A percentile compares a stretch with the other conserved stretches of the same genome.
phyloP scores from a whole-genome alignment of 805 yeast species.

The Torulaspora microellipsoides region DNA sequence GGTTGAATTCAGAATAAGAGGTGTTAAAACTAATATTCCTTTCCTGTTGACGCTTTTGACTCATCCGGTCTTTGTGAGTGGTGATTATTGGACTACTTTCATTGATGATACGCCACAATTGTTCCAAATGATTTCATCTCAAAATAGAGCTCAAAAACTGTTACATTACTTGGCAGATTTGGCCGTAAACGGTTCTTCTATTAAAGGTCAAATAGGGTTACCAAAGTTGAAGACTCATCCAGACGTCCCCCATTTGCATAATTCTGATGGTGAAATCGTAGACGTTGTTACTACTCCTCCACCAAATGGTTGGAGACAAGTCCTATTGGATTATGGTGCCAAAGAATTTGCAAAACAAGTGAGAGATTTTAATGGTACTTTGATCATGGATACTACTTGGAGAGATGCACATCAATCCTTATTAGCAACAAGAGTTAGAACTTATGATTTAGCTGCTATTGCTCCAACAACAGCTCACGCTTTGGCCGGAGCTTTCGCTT shows the following conservation, averaged over 20 bases:
- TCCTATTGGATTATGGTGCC: constrained; percentile 80
- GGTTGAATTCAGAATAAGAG: constrained; percentile 97
- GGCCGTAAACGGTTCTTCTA: constrained; percentile 92
- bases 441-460: constrained; percentile 83
- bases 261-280: constrained; percentile 53
- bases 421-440: constrained; percentile 95
- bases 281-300: constrained; percentile 53
- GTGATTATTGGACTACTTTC: constrained; percentile 96
- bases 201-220: constrained; percentile 90
- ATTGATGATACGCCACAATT: constrained; percentile 96
- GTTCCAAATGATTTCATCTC: constrained; percentile 90
- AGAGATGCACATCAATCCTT: constrained; percentile 99
- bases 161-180: constrained; percentile 88
- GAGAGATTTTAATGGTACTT: constrained; percentile 75
- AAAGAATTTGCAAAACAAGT: constrained; percentile 86
- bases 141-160: constrained; percentile 94
- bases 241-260: constrained; percentile 65
- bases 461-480: constrained; percentile 95
- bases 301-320: constrained; percentile 89
- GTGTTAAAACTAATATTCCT: constrained; percentile 98
- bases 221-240: constrained; percentile 82
- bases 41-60: constrained; percentile 88
- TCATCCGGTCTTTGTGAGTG: constrained; percentile 77
- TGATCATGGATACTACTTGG: constrained; percentile 99
- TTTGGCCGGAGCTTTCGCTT: constrained; percentile 81